Percentiles rank a stretch among this genome's conserved stretches.
Conservation (phyloP, 495 filamentous ascomycete genomes). For the Pyrenula aspistea region DNA sequence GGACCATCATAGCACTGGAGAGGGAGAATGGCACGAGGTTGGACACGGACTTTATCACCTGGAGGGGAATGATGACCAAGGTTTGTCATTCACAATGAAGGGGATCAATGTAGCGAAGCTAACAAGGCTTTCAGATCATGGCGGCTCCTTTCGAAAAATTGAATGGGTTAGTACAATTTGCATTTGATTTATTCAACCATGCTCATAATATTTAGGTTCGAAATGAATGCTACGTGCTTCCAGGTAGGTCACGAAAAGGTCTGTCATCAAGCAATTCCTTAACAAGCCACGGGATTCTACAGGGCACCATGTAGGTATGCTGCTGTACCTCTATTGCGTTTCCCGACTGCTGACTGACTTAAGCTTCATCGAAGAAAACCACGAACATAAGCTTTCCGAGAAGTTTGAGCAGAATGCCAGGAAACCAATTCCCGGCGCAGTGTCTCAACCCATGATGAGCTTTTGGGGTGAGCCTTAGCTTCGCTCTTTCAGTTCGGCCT, state of each 20-base stretch:
- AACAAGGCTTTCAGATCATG: slow-evolving; percentile 52
- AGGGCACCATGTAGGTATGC: slow-evolving; percentile 66
- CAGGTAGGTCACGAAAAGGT: slow-evolving; percentile 45
- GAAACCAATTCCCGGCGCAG: slow-evolving; percentile 34
- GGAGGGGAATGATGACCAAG: slow-evolving; percentile 99
- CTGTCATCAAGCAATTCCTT: neutral
- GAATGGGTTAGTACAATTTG: slow-evolving; percentile 48
- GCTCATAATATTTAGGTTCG: slow-evolving; percentile 47
- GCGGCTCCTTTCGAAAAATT: slow-evolving; percentile 67
- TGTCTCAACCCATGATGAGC: slow-evolving; percentile 54
- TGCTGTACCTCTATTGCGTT: neutral
- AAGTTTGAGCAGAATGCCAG: slow-evolving; percentile 41
- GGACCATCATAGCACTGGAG: slow-evolving; percentile 63
- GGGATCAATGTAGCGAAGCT: neutral
- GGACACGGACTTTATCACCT: slow-evolving; percentile 75
- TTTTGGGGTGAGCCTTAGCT: slow-evolving; percentile 39
- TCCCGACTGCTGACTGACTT: slow-evolving; percentile 3
- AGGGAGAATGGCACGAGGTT: slow-evolving; percentile 49
- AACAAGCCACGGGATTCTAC: slow-evolving; percentile 4
- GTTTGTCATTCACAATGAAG: slow-evolving; percentile 22
- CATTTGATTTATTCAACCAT: neutral
- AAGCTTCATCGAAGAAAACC: slow-evolving; percentile 94
- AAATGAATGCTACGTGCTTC: slow-evolving; percentile 89
- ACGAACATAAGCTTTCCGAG: slow-evolving; percentile 48
- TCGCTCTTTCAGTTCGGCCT: neutral